Evolutionary conservation across 2,329 filamentous ascomycete species (phyloP).

Genomic region (Nigrospora sphaerica): DNA sequence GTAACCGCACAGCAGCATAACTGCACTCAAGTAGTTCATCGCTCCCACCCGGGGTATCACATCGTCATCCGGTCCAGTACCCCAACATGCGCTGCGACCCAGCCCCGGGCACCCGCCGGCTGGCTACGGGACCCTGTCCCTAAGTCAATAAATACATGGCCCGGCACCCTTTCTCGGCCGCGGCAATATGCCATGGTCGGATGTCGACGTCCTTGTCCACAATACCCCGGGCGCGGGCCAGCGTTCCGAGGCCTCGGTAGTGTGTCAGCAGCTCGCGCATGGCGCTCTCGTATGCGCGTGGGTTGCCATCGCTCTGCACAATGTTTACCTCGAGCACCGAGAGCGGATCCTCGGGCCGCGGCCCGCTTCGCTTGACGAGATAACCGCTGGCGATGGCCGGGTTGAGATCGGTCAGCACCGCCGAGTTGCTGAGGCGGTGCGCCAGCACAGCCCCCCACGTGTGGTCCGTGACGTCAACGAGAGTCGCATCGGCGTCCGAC

Average conservation of each 20-base stretch:
- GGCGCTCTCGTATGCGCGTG: conserved; percentile 53
- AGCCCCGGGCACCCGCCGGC: too few relatives aligned
- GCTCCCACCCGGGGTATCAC: too few relatives aligned
- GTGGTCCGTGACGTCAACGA: conserved; percentile 68
- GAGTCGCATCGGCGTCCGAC: conserved; percentile 57
- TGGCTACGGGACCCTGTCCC: too few relatives aligned
- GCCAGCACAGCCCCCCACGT: conserved; percentile 68
- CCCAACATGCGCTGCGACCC: too few relatives aligned
- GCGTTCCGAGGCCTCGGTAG: conserved; percentile 60
- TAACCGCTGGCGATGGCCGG: conserved; percentile 58
- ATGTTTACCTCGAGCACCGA: conserved; percentile 58
- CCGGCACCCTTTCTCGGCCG: conserved; percentile 52
- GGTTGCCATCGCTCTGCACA: conserved; percentile 47
- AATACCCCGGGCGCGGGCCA: conserved; percentile 61
- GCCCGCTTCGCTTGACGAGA: conserved; percentile 55
- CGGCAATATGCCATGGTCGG: conserved; percentile 73
- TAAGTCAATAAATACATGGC: neutral
- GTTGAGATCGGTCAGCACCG: conserved; percentile 45
- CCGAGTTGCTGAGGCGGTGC: conserved; percentile 56
- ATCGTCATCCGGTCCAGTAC: too few relatives aligned
- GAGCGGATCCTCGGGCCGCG: conserved; percentile 49
- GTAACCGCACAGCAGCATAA: too few relatives aligned
- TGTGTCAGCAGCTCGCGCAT: conserved; percentile 64
- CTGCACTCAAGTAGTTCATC: too few relatives aligned
- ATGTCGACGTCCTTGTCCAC: conserved; percentile 51